Evolutionary conservation across 2,329 filamentous ascomycete genomes (phyloP).

Genomic region (Neocucurbitaria cava): DNA sequence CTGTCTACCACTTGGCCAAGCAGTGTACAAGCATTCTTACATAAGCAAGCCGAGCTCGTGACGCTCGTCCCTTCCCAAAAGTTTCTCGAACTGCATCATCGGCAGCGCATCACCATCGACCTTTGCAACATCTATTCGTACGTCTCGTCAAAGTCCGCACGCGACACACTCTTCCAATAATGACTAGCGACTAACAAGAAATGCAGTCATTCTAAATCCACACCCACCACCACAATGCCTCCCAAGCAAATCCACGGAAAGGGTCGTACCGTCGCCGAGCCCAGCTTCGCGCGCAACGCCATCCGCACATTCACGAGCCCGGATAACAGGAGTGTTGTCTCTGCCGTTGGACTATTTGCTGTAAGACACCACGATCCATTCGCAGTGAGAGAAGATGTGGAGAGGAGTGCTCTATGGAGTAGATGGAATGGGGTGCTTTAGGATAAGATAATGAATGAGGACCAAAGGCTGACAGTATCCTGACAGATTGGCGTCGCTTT

Average conservation of each 20-base stretch:
- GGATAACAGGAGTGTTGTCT: conserved; percentile 59
- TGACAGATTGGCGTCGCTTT: conserved; percentile 59
- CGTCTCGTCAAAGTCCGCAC: conserved; percentile 10
- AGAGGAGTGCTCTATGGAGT: conserved; percentile 6
- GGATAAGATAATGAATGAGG: too few species aligned
- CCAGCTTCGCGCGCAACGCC: conserved; percentile 50
- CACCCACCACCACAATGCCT: conserved; percentile 29
- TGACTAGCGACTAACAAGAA: neutral
- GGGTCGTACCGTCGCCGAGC: conserved; percentile 39
- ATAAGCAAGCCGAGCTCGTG: conserved; percentile 8
- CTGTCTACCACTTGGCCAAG: too few species aligned
- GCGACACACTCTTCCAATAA: neutral
- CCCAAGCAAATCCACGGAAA: conserved; percentile 38
- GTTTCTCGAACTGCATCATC: conserved; percentile 33
- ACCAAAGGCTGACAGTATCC: conserved; percentile 23
- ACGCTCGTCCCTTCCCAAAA: conserved; percentile 25
- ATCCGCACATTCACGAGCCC: conserved; percentile 52
- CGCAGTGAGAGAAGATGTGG: neutral
- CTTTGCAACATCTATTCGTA: conserved; percentile 7
- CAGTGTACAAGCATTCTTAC: neutral
- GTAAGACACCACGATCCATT: conserved; percentile 48
- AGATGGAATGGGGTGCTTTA: conserved; percentile 2
- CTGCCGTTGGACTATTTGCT: conserved; percentile 57
- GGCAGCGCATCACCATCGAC: conserved; percentile 15
- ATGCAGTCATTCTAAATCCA: neutral